These are phyloP conservation scores for Mortierella claussenii DNA, from an alignment of 192 early-diverging fungal species.

Conservation along the genomic window DNA sequence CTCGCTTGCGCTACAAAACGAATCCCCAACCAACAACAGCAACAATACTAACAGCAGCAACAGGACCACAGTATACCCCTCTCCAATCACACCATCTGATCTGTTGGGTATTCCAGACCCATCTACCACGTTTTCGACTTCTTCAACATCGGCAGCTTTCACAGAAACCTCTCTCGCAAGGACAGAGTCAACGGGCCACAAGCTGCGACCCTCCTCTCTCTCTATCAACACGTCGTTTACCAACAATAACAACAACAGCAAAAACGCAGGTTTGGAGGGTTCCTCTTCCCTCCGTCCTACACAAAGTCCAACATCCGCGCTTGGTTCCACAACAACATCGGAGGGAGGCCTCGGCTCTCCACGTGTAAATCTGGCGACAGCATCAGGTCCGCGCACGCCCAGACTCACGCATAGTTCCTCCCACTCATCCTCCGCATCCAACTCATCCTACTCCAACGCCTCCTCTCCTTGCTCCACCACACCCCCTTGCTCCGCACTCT, in stretches of 20 bases:
- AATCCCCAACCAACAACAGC: neutral
- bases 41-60: conserved; percentile 4
- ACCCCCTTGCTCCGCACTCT: conserved; percentile 20
- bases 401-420: conserved; percentile 20
- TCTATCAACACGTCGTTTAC: conserved; percentile 33
- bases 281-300: conserved; percentile 3
- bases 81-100: conserved; percentile 49
- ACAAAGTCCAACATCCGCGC: conserved; percentile 10
- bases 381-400: conserved; percentile 8
- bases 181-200: neutral
- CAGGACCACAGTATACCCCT: conserved; percentile 19
- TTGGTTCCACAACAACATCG: conserved; percentile 20
- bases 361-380: conserved; percentile 20
- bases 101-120: conserved; percentile 26
- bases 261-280: too few species aligned
- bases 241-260: neutral
- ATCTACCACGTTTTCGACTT: conserved; percentile 6
- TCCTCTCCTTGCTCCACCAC: conserved; percentile 39
- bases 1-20: conserved; percentile 15
- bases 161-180: conserved; percentile 16
- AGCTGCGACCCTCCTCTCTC: conserved; percentile 40
- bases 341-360: conserved; percentile 26
- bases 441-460: conserved; percentile 35
- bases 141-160: conserved; percentile 7
- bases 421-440: conserved; percentile 23